phyloP scores from a whole-genome alignment of 257 asterid species.

The Fraxinus cuspidata region DNA sequence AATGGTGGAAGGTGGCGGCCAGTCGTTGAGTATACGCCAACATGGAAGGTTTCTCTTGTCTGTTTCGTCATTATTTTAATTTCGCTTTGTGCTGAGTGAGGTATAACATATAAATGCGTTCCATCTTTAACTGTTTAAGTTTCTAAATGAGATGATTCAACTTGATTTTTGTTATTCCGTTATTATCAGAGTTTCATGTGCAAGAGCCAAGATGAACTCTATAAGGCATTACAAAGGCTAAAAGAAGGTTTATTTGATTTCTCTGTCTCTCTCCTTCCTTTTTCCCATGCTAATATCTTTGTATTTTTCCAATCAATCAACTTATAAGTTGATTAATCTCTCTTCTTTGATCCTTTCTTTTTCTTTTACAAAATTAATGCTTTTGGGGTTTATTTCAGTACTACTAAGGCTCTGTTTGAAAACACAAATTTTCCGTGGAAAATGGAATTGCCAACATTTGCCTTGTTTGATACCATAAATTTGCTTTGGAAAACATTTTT shows the following conservation, averaged over 20 bases:
- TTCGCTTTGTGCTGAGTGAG: slow-evolving; percentile 67
- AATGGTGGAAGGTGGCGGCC: slow-evolving; percentile 39
- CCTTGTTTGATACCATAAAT: too few relatives aligned
- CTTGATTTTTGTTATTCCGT: neutral
- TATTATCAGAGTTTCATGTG: slow-evolving; percentile 52
- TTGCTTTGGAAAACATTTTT: too few relatives aligned
- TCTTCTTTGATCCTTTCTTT: neutral
- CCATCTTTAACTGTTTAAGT: neutral
- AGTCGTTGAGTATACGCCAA: slow-evolving; percentile 68
- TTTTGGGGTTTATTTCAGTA: slow-evolving; percentile 85
- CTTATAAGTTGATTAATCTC: neutral
- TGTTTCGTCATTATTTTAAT: slow-evolving; percentile 71
- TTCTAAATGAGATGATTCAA: neutral
- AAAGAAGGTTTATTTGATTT: slow-evolving; percentile 58
- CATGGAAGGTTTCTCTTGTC: slow-evolving; percentile 83
- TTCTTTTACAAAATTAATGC: slow-evolving; percentile 74
- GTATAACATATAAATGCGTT: slow-evolving; percentile 25
- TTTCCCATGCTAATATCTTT: too few relatives aligned
- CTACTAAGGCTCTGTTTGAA: too few relatives aligned
- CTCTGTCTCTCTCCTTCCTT: too few relatives aligned
- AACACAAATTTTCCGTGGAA: too few relatives aligned
- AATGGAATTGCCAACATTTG: too few relatives aligned
- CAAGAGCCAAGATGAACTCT: slow-evolving; percentile 51
- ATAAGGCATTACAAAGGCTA: slow-evolving; percentile 68
- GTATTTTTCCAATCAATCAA: neutral